Conservation (phyloP, 1,284 basidiomycete genomes). For the Limonomyces culmigenus region DNA sequence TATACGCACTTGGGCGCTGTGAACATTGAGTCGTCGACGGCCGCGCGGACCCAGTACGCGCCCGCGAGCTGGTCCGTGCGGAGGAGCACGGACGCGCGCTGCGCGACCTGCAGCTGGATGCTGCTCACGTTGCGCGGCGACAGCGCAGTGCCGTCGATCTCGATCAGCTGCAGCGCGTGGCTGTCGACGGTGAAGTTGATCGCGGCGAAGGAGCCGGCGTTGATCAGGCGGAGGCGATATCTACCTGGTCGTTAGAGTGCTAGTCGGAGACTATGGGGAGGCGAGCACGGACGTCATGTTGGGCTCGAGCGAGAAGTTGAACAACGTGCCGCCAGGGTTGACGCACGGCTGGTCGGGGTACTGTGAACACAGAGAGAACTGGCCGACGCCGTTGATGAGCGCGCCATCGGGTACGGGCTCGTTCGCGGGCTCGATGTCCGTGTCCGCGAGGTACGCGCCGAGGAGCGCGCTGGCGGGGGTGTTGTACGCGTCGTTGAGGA, state of each 20-base stretch:
- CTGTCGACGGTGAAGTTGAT: too few species aligned
- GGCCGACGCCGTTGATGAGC: conserved; percentile 20
- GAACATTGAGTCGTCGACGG: too few species aligned
- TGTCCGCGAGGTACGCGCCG: conserved; percentile 15
- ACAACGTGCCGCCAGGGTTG: too few species aligned
- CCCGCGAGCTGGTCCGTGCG: conserved; percentile 16
- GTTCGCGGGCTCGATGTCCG: conserved; percentile 16
- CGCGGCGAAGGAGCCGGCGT: conserved; percentile 27
- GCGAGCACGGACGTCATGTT: conserved; percentile 1
- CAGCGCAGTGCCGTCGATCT: conserved; percentile 27
- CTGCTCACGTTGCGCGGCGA: conserved; percentile 19
- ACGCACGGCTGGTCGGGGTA: too few species aligned
- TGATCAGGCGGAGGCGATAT: conserved; percentile 35
- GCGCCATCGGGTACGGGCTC: conserved; percentile 23
- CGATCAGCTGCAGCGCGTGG: conserved; percentile 26
- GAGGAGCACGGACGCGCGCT: conserved; percentile 29
- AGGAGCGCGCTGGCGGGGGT: conserved; percentile 14
- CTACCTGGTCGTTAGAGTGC: conserved; percentile 13
- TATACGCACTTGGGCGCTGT: conserved; percentile 17
- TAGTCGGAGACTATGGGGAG: conserved; percentile 2
- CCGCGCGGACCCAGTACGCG: conserved; percentile 23
- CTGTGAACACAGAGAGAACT: conserved; percentile 14
- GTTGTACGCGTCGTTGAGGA: conserved; percentile 21
- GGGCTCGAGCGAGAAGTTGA: conserved; percentile 14
- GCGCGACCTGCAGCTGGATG: conserved; percentile 22